Evolutionary conservation across 192 early-diverging fungal species (phyloP), one percentile per base, ranked within the genome.

Genomic region (Pecoramyces ruminantium): DNA sequence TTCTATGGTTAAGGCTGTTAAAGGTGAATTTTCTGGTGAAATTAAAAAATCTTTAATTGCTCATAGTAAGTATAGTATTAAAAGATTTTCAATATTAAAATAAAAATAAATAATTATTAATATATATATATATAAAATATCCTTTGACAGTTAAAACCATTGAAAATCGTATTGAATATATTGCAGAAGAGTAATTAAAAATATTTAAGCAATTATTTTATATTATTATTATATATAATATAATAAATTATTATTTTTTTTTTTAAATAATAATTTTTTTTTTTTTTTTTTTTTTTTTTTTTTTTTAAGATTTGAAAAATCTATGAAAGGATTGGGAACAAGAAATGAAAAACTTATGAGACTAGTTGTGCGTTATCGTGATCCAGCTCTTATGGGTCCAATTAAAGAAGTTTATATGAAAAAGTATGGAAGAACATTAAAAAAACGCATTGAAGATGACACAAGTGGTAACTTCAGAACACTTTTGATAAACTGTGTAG

Each of bases 311-410:
- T 85, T 88, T 34, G 87, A 88, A 78, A 86, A 88, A 40, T 39
- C 87, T 39, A 88, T 88, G 87, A 80, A 87, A 13, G 87, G 87
- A 13, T 1, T 88, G 17, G 87, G 87, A 28, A 89, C 88, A 14
- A 83, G 85, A 29, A 83, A 88, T 80, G 78, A 80, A 78, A 84
- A 81, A 67, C 80, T 88, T 29, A 88, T 88, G 27, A 83, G 87
- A 28, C 77, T 88, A 51, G 17, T 21, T 17, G 42, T 80, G 2
- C 80, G 86, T 28, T 79, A 86, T 67, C 79, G 86, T 1, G 81
- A 87, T 38, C 86, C 83, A 29, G 77, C 67, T 16, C 30, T 87
- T 28, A 87, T 86, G 86, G 4, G 29, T 29, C 27, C 9, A 27
- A 78, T 87, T 78, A 87, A 87, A 67, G 25, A 81, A 28, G 86